These are phyloP conservation scores for Mortierella sp. DNA, from an alignment of 371 early-diverging fungal genomes.

Conservation along the genomic window DNA sequence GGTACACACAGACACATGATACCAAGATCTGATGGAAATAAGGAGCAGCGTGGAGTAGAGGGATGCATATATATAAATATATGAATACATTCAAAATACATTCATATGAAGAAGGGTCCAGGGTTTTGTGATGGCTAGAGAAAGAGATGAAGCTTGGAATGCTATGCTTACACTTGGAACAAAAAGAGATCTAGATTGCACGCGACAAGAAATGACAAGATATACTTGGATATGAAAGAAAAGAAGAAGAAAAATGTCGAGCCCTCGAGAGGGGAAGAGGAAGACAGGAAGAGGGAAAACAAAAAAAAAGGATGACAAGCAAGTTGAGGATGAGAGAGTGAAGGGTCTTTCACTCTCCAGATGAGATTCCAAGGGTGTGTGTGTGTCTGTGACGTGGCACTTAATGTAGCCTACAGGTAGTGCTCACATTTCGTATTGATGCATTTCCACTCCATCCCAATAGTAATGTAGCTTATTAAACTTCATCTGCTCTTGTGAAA, in stretches of 20 bases:
- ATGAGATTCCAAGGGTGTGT: too few relatives aligned
- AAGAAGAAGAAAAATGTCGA: conserved; percentile 3
- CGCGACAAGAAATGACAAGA: conserved; percentile 20
- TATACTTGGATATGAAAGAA: not conserved
- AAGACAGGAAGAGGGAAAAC: conserved; percentile 3
- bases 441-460: too few relatives aligned
- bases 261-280: conserved; percentile 13
- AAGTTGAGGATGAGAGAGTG: not conserved
- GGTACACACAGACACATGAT: conserved; percentile 1
- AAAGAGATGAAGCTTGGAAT: not conserved
- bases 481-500: too few relatives aligned
- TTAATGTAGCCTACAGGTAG: too few relatives aligned
- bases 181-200: conserved; percentile 10
- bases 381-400: too few relatives aligned
- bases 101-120: not conserved
- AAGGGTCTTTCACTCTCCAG: not conserved
- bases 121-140: conserved; percentile 4
- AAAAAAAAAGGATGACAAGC: conserved; percentile 6
- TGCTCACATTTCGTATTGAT: too few relatives aligned
- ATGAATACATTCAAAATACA: too few relatives aligned
- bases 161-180: not conserved
- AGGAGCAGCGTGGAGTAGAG: too few relatives aligned
- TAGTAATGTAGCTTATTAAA: too few relatives aligned
- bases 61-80: too few relatives aligned
- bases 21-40: not conserved